Percentiles rank a stretch among this genome's conserved stretches.
These are phyloP conservation scores for Xylariaceae sp. DNA, from an alignment of 2,329 filamentous ascomycete genomes.

Conservation along the genomic window DNA sequence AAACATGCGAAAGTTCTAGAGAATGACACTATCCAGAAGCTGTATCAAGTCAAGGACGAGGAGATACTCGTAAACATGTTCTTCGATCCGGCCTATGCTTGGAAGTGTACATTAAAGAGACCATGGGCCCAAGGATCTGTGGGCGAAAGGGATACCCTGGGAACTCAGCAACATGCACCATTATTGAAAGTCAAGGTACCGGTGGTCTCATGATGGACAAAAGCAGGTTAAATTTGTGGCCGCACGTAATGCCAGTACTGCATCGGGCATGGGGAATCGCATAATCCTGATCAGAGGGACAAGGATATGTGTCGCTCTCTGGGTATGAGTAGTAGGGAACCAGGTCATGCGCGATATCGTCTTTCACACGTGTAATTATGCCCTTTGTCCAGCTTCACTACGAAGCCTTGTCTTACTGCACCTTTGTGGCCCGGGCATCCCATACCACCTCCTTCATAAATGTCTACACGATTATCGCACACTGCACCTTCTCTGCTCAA, in stretches of 20 bases:
- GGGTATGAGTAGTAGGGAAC: too few relatives aligned
- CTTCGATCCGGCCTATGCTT: conserved; percentile 34
- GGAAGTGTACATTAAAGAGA: conserved; percentile 32
- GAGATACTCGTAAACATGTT: conserved; percentile 28
- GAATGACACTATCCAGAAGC: conserved; percentile 17
- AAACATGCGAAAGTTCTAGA: conserved; percentile 26
- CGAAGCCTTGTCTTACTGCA: too few relatives aligned
- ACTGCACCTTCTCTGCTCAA: too few relatives aligned
- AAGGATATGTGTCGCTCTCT: too few relatives aligned
- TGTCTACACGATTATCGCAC: too few relatives aligned
- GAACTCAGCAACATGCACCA: conserved; percentile 34
- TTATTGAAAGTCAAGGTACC: conserved; percentile 26
- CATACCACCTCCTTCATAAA: too few relatives aligned
- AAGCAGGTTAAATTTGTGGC: background rate
- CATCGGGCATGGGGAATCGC: background rate
- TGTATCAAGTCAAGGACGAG: conserved; percentile 21
- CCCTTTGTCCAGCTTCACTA: too few relatives aligned
- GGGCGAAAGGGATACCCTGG: conserved; percentile 33
- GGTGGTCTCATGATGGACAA: too few relatives aligned
- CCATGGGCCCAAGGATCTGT: conserved; percentile 31
- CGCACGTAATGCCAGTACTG: background rate
- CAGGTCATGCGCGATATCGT: too few relatives aligned
- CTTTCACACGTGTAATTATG: too few relatives aligned
- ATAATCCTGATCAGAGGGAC: too few relatives aligned
- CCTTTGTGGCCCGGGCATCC: too few relatives aligned